Conservation (phyloP, 169 alveolate genomes). For the Plasmodium falciparum region DNA sequence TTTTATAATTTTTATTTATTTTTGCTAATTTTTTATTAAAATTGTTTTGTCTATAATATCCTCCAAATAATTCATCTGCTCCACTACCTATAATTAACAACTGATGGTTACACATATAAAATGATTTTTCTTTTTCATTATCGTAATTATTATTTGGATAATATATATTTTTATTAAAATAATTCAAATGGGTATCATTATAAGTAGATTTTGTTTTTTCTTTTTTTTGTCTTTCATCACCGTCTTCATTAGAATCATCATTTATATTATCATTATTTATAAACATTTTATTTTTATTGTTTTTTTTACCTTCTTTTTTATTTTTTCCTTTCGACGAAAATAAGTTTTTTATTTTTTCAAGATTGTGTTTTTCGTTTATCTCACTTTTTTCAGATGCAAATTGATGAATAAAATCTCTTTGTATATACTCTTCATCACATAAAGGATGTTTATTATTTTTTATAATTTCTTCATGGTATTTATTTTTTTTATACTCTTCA, state of each 20-base stretch:
- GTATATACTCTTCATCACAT: background rate
- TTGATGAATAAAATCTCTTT: constrained; percentile 13
- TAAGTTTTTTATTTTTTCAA: constrained; percentile 39
- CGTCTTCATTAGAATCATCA: background rate
- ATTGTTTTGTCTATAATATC: constrained; percentile 83
- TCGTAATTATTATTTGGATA: background rate
- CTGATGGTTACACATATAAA: constrained; percentile 15
- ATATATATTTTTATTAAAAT: constrained; percentile 12
- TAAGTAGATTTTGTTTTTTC: background rate
- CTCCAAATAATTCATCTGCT: constrained; percentile 86
- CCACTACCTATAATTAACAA: constrained; percentile 83
- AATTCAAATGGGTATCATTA: constrained; percentile 3
- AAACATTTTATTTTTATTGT: background rate
- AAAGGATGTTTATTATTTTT: background rate
- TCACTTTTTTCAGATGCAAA: constrained; percentile 6
- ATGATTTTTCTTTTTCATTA: background rate
- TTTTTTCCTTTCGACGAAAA: constrained; percentile 7
- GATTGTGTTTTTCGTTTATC: background rate
- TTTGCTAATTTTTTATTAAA: background rate
- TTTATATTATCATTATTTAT: background rate
- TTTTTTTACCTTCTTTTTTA: constrained; percentile 13
- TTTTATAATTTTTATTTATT: background rate
- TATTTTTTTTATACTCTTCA: background rate
- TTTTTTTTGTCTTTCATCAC: too few relatives aligned
- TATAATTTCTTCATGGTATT: background rate